phyloP scores from a whole-genome alignment of 495 filamentous ascomycete species.

The Penicillium cosmopolitanum region DNA sequence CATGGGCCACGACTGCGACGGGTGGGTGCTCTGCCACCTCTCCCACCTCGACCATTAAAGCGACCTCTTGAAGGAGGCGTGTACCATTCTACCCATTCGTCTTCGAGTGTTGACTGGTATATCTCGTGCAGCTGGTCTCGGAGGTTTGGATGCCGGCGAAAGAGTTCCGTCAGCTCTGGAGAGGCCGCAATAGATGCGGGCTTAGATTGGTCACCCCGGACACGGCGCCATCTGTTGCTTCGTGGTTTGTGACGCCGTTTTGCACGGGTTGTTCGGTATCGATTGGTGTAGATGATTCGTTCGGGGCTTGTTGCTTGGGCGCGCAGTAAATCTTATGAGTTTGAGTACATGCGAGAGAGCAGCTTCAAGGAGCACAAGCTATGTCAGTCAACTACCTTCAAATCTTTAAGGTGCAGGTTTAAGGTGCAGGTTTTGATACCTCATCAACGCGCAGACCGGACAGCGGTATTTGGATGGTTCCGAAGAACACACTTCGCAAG shows the following conservation, averaged over 20 bases:
- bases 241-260: conserved; percentile 16
- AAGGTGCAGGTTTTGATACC: conserved; percentile 47
- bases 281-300: conserved; percentile 8
- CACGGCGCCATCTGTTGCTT: not conserved
- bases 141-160: conserved; percentile 56
- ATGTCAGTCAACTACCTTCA: conserved; percentile 9
- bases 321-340: conserved; percentile 61
- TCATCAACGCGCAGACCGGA: conserved; percentile 62
- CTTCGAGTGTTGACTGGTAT: conserved; percentile 52
- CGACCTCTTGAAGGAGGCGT: conserved; percentile 26
- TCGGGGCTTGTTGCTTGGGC: conserved; percentile 42
- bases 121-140: conserved; percentile 54
- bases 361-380: conserved; percentile 48
- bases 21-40: conserved; percentile 46
- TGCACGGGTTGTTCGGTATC: conserved; percentile 4
- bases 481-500: conserved; percentile 62
- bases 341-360: conserved; percentile 69
- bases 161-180: conserved; percentile 52
- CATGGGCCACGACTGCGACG: conserved; percentile 44
- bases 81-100: conserved; percentile 45
- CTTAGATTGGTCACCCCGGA: conserved; percentile 12
- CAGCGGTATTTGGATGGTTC: conserved; percentile 68
- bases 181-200: conserved; percentile 34
- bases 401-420: too few species aligned
- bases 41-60: conserved; percentile 25